Evolutionary conservation across 2,329 filamentous ascomycete genomes (phyloP).

Genomic region (Fusarium chuoi): DNA sequence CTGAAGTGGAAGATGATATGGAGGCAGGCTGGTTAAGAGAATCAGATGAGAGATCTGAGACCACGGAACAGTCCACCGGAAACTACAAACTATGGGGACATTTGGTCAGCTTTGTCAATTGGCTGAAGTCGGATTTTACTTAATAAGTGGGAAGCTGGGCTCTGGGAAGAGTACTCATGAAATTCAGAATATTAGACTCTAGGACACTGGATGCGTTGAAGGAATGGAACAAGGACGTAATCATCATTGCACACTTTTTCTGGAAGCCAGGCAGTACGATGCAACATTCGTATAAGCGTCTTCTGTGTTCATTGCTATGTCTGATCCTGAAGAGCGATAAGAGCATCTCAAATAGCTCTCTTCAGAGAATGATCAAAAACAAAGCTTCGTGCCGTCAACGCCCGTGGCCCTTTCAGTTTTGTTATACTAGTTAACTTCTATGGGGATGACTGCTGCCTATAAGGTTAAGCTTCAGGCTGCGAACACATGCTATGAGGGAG

Average conservation of each 20-base stretch:
- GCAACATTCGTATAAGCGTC: neutral
- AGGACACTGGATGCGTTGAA: neutral
- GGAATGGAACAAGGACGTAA: neutral
- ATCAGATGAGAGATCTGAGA: no score
- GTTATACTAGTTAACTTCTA: no score
- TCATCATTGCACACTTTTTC: neutral
- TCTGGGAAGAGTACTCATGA: neutral
- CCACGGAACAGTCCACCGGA: rapidly evolving
- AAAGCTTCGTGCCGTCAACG: no score
- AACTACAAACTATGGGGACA: rapidly evolving
- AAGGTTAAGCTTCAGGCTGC: no score
- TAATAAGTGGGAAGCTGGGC: neutral
- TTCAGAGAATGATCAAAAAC: rapidly evolving
- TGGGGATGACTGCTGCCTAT: no score
- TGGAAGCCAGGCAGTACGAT: neutral
- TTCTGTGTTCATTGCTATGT: neutral
- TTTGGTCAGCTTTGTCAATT: neutral
- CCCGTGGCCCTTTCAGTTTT: no score
- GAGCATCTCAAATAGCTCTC: neutral
- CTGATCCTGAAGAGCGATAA: neutral
- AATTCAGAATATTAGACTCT: neutral
- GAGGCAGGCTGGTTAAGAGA: no score
- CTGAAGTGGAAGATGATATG: neutral
- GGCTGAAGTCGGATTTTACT: neutral
- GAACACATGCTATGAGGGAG: no score